Evolutionary conservation across 1,284 basidiomycete species (phyloP).

Genomic region (Chiua sp.): DNA sequence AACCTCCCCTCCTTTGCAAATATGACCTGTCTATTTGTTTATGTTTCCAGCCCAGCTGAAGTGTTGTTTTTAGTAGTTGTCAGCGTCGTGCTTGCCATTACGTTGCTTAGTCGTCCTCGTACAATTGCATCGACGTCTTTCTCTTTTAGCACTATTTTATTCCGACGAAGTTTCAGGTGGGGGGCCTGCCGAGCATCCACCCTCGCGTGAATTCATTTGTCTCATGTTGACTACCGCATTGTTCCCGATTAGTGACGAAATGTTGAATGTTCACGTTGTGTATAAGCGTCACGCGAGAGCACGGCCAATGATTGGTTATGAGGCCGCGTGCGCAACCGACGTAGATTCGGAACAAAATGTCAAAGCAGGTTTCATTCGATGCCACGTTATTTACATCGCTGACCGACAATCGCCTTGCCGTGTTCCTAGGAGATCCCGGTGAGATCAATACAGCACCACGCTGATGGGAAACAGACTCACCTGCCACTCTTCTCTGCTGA

Average conservation of each 20-base stretch:
- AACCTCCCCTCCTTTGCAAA: constrained; percentile 33
- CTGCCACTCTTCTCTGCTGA: constrained; percentile 92
- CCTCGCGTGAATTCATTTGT: constrained; percentile 13
- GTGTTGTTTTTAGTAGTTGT: constrained; percentile 37
- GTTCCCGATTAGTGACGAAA: constrained; percentile 5
- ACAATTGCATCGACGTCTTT: constrained; percentile 21
- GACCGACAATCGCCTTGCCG: constrained; percentile 75
- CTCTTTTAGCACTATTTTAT: constrained; percentile 26
- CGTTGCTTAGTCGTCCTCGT: constrained; percentile 24
- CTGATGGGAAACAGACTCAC: constrained; percentile 46
- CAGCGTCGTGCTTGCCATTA: constrained; percentile 35
- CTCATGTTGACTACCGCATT: constrained; percentile 19
- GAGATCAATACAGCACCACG: background rate
- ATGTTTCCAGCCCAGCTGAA: constrained; percentile 24
- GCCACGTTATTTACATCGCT: constrained; percentile 71
- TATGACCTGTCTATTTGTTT: constrained; percentile 31
- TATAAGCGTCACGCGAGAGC: background rate
- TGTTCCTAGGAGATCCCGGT: constrained; percentile 59
- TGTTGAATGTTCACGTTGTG: background rate
- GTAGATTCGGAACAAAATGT: background rate
- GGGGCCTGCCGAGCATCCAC: constrained; percentile 30
- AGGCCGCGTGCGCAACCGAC: background rate
- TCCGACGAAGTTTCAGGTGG: constrained; percentile 10
- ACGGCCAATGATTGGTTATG: background rate
- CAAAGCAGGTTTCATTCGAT: constrained; percentile 5